These are phyloP conservation scores for Ophiostoma quercus DNA, from an alignment of 2,329 filamentous ascomycete genomes.

Conservation along the genomic window DNA sequence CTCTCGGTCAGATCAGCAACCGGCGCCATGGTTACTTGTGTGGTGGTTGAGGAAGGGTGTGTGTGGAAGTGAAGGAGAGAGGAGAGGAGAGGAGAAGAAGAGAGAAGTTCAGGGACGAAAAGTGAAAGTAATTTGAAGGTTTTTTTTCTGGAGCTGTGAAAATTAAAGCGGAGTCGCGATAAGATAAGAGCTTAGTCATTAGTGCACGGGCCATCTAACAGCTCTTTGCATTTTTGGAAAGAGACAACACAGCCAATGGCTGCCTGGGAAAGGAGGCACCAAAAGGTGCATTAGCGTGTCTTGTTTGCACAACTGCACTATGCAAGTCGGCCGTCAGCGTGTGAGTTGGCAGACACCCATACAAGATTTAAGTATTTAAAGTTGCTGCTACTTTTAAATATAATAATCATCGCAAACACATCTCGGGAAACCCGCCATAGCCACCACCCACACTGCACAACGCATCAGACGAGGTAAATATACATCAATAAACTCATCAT, in stretches of 20 bases:
- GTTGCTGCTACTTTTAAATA: not conserved
- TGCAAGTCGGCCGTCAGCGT: constrained; percentile 1
- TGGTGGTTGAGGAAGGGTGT: not conserved
- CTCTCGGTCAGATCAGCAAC: constrained; percentile 33
- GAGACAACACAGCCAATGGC: not conserved
- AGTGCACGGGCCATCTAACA: not conserved
- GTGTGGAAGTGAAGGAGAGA: constrained; percentile 13
- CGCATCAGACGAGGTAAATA: not conserved
- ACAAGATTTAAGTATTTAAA: not conserved
- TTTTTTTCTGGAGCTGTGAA: constrained; percentile 15
- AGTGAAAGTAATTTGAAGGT: constrained; percentile 1
- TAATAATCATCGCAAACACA: not conserved
- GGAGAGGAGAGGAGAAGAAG: not conserved
- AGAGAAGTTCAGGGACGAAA: constrained; percentile 6
- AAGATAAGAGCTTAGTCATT: constrained; percentile 4
- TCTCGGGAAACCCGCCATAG: not conserved
- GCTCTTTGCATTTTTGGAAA: not conserved
- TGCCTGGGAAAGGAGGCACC: not conserved
- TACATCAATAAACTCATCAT: not conserved
- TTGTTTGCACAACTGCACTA: not conserved
- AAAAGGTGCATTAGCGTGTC: constrained; percentile 7
- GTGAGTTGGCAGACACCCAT: not conserved
- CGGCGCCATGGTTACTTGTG: constrained; percentile 29
- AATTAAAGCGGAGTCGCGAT: constrained; percentile 2
- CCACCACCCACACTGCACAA: constrained; percentile 8